Percentiles rank a stretch among this genome's conserved stretches.
phyloP scores from a whole-genome alignment of 371 early-diverging fungal genomes.

The Syncephalis fuscata region DNA sequence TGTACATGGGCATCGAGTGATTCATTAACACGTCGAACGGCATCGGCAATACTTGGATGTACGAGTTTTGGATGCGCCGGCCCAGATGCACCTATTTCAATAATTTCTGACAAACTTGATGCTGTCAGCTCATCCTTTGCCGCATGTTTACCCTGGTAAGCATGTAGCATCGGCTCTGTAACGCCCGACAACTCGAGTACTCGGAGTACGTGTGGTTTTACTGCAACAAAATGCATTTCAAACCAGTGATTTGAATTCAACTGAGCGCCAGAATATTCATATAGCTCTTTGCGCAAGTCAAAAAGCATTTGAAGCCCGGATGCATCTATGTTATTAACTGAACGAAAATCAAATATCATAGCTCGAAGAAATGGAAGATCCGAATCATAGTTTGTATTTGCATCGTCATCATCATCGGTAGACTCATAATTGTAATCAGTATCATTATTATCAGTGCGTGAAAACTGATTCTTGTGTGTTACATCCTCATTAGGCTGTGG shows the following conservation, averaged over 20 bases:
- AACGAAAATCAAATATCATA: slow-evolving; percentile 40
- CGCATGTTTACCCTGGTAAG: neutral
- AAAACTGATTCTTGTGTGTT: too few species aligned
- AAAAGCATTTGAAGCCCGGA: slow-evolving; percentile 41
- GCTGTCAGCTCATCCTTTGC: too few species aligned
- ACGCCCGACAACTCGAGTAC: slow-evolving; percentile 7
- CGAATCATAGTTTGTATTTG: slow-evolving; percentile 7
- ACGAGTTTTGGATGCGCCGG: too few species aligned
- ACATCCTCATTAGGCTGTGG: too few species aligned
- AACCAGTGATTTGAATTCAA: slow-evolving; percentile 6
- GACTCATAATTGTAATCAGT: slow-evolving; percentile 3
- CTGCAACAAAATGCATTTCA: slow-evolving; percentile 10
- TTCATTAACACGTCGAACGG: too few species aligned
- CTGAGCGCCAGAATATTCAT: slow-evolving; percentile 23
- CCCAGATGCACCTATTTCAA: too few species aligned
- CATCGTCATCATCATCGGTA: slow-evolving; percentile 6
- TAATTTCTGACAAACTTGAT: too few species aligned
- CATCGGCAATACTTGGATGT: too few species aligned
- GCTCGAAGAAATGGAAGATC: slow-evolving; percentile 21
- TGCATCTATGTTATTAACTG: slow-evolving; percentile 39
- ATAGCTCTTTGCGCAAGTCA: slow-evolving; percentile 27
- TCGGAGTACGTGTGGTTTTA: slow-evolving; percentile 7
- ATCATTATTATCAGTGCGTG: neutral
- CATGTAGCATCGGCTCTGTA: neutral
- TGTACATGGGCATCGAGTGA: too few species aligned